A percentile compares a stretch with the other conserved stretches of the same genome.
These are phyloP conservation scores for Trametes cinnabarina DNA, from an alignment of 768 basidiomycete species.

Conservation along the genomic window DNA sequence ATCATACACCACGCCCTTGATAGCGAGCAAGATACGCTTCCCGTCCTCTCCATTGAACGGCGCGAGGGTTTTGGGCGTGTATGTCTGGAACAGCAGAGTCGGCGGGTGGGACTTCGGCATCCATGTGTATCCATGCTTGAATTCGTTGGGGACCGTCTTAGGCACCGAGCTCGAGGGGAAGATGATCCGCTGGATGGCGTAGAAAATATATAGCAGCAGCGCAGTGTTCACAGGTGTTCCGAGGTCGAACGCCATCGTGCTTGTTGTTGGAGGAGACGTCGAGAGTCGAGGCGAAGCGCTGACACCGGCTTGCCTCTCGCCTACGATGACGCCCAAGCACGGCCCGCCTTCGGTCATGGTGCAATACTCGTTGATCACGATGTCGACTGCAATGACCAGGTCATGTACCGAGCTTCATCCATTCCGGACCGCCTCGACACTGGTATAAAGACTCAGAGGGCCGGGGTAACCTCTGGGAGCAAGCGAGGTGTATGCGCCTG, in stretches of 20 bases:
- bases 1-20: constrained; percentile 88
- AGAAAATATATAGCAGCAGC: constrained; percentile 74
- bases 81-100: constrained; percentile 72
- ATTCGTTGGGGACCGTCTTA: constrained; percentile 57
- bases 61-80: constrained; percentile 72
- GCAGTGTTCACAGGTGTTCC: constrained; percentile 80
- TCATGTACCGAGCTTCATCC: neutral
- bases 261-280: neutral
- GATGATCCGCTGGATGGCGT: constrained; percentile 70
- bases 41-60: constrained; percentile 64
- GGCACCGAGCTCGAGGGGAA: constrained; percentile 62
- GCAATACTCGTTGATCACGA: constrained; percentile 9
- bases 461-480: too few relatives aligned
- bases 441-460: too few relatives aligned
- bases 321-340: neutral
- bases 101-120: constrained; percentile 81
- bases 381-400: constrained; percentile 9
- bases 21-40: constrained; percentile 80
- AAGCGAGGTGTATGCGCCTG: neutral
- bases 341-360: neutral
- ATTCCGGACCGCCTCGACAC: too few relatives aligned
- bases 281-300: neutral
- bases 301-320: too few relatives aligned
- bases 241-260: constrained; percentile 40
- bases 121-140: constrained; percentile 88